Conservation (phyloP, 2,329 filamentous ascomycete genomes). For the Lachnellula cervina region DNA sequence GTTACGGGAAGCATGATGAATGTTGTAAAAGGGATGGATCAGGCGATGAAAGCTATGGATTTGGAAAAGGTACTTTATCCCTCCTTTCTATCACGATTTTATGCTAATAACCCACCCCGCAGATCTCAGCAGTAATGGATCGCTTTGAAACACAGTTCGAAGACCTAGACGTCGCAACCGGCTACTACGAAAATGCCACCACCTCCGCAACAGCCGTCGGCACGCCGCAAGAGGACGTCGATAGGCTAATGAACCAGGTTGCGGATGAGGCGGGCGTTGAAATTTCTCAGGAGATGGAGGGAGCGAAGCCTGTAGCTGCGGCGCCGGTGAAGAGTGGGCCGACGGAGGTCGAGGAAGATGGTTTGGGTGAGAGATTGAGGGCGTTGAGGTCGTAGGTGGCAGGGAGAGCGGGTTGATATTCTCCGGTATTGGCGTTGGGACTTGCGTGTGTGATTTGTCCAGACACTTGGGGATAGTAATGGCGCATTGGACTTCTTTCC, state of each 20-base stretch:
- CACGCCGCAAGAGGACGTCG: slow-evolving; percentile 78
- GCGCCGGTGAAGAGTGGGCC: slow-evolving; percentile 57
- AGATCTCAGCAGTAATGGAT: slow-evolving; percentile 64
- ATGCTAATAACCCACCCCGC: background rate
- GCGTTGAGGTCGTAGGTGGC: slow-evolving; percentile 39
- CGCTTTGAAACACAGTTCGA: slow-evolving; percentile 55
- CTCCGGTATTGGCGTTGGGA: background rate
- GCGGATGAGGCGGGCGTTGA: slow-evolving; percentile 86
- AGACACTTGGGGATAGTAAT: background rate
- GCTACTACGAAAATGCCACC: slow-evolving; percentile 75
- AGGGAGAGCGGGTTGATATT: slow-evolving; percentile 3
- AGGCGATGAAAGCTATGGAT: slow-evolving; percentile 60
- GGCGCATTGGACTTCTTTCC: background rate
- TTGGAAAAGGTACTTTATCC: slow-evolving; percentile 47
- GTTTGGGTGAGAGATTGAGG: slow-evolving; percentile 54
- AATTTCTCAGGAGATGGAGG: slow-evolving; percentile 66
- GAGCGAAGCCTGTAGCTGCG: slow-evolving; percentile 52
- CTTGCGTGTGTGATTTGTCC: background rate
- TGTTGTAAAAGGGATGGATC: slow-evolving; percentile 57
- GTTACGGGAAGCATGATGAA: slow-evolving; percentile 58
- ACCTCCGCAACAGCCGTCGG: slow-evolving; percentile 69
- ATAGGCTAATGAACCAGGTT: slow-evolving; percentile 77
- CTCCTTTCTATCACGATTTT: background rate
- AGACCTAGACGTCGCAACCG: slow-evolving; percentile 44
- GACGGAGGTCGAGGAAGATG: slow-evolving; percentile 74